These are phyloP conservation scores for Cubamyces lactineus DNA, from an alignment of 768 basidiomycete genomes.

Conservation along the genomic window DNA sequence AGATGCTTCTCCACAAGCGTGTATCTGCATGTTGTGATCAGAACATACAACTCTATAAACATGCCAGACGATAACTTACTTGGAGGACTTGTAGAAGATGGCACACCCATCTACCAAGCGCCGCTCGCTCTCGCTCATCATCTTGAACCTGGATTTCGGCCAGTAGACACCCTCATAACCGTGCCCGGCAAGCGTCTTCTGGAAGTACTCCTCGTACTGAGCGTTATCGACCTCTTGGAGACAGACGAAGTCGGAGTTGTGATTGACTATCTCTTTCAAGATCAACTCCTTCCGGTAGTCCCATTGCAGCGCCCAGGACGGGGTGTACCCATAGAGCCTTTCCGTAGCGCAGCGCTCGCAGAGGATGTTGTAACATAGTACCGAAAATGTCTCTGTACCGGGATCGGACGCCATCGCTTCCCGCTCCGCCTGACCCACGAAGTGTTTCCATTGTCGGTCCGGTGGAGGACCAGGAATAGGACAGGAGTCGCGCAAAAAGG, in stretches of 20 bases:
- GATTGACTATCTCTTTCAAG: slow-evolving; percentile 77
- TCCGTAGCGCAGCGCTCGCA: slow-evolving; percentile 90
- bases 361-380: slow-evolving; percentile 92
- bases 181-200: slow-evolving; percentile 65
- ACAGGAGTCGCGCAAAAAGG: slow-evolving; percentile 92
- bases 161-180: slow-evolving; percentile 93
- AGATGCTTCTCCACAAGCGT: slow-evolving; percentile 91
- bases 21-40: slow-evolving; percentile 52
- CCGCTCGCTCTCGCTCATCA: slow-evolving; percentile 86
- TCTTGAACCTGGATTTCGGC: slow-evolving; percentile 92
- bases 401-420: slow-evolving; percentile 65
- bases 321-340: slow-evolving; percentile 93
- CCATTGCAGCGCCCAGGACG: slow-evolving; percentile 96
- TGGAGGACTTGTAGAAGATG: slow-evolving; percentile 88
- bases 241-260: slow-evolving; percentile 88
- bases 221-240: slow-evolving; percentile 94
- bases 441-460: slow-evolving; percentile 73
- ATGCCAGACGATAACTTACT: slow-evolving; percentile 50
- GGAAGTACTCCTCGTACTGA: slow-evolving; percentile 91
- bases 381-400: slow-evolving; percentile 73
- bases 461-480: slow-evolving; percentile 82
- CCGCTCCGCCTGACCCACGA: slow-evolving; percentile 60
- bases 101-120: slow-evolving; percentile 95
- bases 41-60: neutral
- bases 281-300: slow-evolving; percentile 90